These are phyloP conservation scores for Gastrolobium villosum DNA, from an alignment of 306 rosid species.

Conservation along the genomic window DNA sequence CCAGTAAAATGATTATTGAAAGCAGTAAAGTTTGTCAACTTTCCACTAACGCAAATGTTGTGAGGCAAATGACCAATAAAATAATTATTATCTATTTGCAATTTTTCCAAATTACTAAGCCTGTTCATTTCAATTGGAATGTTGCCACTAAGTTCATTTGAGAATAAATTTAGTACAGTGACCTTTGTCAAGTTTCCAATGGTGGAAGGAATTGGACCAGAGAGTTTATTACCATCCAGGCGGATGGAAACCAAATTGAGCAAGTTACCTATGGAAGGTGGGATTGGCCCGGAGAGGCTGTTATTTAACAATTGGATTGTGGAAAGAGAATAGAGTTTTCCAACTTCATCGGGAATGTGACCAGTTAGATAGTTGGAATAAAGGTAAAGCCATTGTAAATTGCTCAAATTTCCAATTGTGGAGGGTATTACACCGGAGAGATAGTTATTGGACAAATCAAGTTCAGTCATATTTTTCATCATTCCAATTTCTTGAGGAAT, in stretches of 20 bases:
- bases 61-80: constrained; percentile 38
- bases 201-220: no score
- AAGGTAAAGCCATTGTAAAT: not conserved
- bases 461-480: not conserved
- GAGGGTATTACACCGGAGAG: constrained; percentile 22
- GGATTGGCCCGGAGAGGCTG: constrained; percentile 8
- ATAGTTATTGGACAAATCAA: not conserved
- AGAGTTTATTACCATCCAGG: not conserved
- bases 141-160: not conserved
- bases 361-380: not conserved
- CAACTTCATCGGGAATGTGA: constrained; percentile 22
- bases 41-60: constrained; percentile 33
- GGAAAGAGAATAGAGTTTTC: not conserved
- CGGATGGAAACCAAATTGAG: not conserved
- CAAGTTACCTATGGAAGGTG: constrained; percentile 22
- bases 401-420: constrained; percentile 20
- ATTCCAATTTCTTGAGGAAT: constrained; percentile 28
- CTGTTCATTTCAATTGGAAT: constrained; percentile 30
- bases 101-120: not conserved
- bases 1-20: not conserved
- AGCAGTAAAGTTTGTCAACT: not conserved
- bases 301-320: not conserved
- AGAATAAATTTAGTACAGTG: not conserved
- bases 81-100: not conserved
- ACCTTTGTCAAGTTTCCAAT: not conserved